A percentile compares a stretch with the other conserved stretches of the same genome.
Evolutionary conservation across 176 grass and related monocot genomes (phyloP).

Genomic region (Carex littledalei): DNA sequence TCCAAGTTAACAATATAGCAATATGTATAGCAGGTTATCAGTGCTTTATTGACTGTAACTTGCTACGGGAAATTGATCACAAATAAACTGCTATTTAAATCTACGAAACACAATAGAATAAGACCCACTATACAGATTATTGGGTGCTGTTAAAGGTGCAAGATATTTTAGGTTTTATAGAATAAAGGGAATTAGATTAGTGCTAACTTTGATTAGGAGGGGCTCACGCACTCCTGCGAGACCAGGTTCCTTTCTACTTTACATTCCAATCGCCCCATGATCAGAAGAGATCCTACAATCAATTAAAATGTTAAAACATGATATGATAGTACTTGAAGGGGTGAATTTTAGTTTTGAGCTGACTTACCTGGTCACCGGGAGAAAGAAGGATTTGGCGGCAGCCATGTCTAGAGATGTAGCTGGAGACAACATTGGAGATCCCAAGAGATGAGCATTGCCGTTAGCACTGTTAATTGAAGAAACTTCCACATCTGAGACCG

Average conservation of each 20-base stretch:
- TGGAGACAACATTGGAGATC: slow-evolving; percentile 39
- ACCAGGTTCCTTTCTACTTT: slow-evolving; percentile 36
- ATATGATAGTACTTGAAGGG: background rate
- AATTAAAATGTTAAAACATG: slow-evolving; percentile 27
- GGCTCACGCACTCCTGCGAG: slow-evolving; percentile 31
- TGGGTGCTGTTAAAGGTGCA: slow-evolving; percentile 20
- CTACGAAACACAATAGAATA: background rate
- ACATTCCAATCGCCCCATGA: slow-evolving; percentile 76
- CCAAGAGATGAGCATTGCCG: slow-evolving; percentile 34
- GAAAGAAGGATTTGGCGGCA: slow-evolving; percentile 49
- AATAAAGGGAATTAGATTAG: slow-evolving; percentile 14
- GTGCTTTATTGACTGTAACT: background rate
- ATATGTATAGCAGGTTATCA: background rate
- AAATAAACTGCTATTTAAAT: background rate
- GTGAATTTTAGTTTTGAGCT: background rate
- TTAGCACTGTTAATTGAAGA: background rate
- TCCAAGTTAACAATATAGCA: background rate
- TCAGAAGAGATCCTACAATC: slow-evolving; percentile 60
- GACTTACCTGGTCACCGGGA: slow-evolving; percentile 50
- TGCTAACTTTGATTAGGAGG: slow-evolving; percentile 66
- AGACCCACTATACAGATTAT: background rate
- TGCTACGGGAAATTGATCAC: background rate
- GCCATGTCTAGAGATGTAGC: slow-evolving; percentile 46
- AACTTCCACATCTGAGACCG: slow-evolving; percentile 13
- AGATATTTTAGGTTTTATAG: background rate